A percentile compares a stretch with the other conserved stretches of the same genome.
Conservation (phyloP, 2,329 filamentous ascomycete species). For the Alternaria sp. region DNA sequence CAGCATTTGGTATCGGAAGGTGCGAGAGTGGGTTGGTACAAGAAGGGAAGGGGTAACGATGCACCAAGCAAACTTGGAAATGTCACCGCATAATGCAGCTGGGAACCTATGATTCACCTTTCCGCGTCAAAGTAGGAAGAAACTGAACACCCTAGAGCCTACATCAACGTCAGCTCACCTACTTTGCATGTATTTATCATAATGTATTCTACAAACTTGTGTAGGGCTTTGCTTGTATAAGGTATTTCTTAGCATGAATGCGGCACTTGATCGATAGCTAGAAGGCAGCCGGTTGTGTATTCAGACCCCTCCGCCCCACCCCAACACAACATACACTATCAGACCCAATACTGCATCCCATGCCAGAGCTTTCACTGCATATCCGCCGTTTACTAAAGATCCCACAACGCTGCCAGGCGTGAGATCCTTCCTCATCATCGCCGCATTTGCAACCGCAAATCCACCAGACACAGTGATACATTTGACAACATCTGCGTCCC, state of each 20-base stretch:
- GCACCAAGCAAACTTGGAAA: not conserved
- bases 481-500: constrained; percentile 24
- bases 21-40: not conserved
- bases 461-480: constrained; percentile 32
- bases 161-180: not conserved
- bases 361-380: constrained; percentile 32
- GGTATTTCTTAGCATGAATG: not conserved
- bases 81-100: not conserved
- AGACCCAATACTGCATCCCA: constrained; percentile 35
- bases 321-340: constrained; percentile 22
- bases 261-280: not conserved
- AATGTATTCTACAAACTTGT: not conserved
- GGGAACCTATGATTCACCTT: not conserved
- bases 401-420: constrained; percentile 6
- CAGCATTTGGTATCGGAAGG: not conserved
- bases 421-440: constrained; percentile 25
- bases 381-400: constrained; percentile 15
- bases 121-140: not conserved
- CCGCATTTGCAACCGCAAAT: constrained; percentile 32
- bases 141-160: not conserved
- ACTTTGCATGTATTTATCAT: not conserved
- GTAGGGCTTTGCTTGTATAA: not conserved
- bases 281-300: not conserved
- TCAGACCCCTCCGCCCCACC: constrained; percentile 37
- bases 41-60: not conserved